phyloP scores from a whole-genome alignment of 768 basidiomycete species.

The Collybia nuda region DNA sequence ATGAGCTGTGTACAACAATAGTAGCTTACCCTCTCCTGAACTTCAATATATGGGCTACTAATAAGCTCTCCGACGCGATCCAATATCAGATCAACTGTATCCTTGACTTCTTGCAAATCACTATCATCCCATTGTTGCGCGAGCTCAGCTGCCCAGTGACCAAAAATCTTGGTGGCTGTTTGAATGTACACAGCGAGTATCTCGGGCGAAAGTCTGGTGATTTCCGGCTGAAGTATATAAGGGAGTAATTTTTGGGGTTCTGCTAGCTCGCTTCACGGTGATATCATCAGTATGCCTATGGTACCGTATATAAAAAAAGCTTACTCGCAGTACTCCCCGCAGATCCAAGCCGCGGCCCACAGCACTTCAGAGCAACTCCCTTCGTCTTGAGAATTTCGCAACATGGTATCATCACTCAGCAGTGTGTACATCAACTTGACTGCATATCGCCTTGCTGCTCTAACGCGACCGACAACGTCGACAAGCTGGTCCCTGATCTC shows the following conservation, averaged over 20 bases:
- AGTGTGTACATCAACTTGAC: conserved; percentile 83
- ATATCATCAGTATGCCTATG: conserved; percentile 1
- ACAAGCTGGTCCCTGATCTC: conserved; percentile 84
- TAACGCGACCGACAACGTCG: conserved; percentile 84
- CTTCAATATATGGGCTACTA: conserved; percentile 72
- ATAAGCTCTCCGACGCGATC: conserved; percentile 59
- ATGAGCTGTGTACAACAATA: conserved; percentile 4
- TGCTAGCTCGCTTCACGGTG: conserved; percentile 59
- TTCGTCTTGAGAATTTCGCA: conserved; percentile 64
- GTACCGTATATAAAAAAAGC: conserved; percentile 21
- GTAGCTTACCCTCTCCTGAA: conserved; percentile 79
- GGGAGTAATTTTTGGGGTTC: conserved; percentile 76
- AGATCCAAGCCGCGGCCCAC: conserved; percentile 96
- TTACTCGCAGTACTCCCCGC: conserved; percentile 91
- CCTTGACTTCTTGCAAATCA: conserved; percentile 61
- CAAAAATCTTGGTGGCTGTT: conserved; percentile 84
- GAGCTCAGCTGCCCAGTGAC: conserved; percentile 75
- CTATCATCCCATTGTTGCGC: conserved; percentile 79
- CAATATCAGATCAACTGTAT: conserved; percentile 61
- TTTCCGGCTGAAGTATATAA: conserved; percentile 62
- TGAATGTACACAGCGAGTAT: conserved; percentile 81
- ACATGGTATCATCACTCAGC: conserved; percentile 73
- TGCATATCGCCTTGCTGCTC: conserved; percentile 71
- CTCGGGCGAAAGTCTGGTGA: conserved; percentile 57
- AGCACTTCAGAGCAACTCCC: conserved; percentile 83